These are phyloP conservation scores for Botryotinia globosa DNA, from an alignment of 2,329 filamentous ascomycete genomes.

Conservation along the genomic window DNA sequence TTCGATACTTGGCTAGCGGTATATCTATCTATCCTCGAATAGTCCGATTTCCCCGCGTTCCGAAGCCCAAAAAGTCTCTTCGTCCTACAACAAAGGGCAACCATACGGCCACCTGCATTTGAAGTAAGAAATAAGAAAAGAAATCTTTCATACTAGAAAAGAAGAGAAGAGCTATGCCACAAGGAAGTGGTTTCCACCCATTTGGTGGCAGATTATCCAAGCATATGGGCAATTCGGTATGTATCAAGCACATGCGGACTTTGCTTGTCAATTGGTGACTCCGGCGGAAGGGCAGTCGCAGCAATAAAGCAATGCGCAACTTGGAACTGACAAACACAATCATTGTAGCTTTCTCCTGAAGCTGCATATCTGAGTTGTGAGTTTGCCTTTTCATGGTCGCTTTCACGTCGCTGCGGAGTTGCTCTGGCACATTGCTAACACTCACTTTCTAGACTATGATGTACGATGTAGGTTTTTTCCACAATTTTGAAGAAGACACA, in stretches of 20 bases:
- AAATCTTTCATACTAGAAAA: not conserved
- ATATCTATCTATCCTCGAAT: not conserved
- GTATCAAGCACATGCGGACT: slow-evolving; percentile 18
- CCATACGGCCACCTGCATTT: not conserved
- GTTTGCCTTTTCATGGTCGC: slow-evolving; percentile 35
- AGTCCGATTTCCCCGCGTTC: slow-evolving; percentile 13
- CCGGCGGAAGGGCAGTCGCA: not conserved
- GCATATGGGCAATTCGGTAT: slow-evolving; percentile 51
- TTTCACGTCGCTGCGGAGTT: not conserved
- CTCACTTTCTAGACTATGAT: slow-evolving; percentile 54
- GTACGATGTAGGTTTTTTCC: slow-evolving; percentile 52
- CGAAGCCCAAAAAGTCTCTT: slow-evolving; percentile 6
- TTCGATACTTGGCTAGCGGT: not conserved
- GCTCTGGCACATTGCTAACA: slow-evolving; percentile 22
- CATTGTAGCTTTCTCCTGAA: slow-evolving; percentile 53
- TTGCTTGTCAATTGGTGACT: slow-evolving; percentile 2
- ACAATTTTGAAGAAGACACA: not conserved
- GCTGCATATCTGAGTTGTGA: slow-evolving; percentile 70
- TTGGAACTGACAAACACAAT: not conserved
- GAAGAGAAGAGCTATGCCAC: slow-evolving; percentile 8
- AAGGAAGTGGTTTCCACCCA: slow-evolving; percentile 48
- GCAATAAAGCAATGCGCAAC: not conserved
- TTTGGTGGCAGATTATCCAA: slow-evolving; percentile 51
- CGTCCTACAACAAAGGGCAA: not conserved
- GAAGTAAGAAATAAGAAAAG: not conserved